Percentiles rank a stretch among this genome's conserved stretches.
These are phyloP conservation scores for Ophiostoma sp. DNA, from an alignment of 2,329 filamentous ascomycete species.

Conservation along the genomic window DNA sequence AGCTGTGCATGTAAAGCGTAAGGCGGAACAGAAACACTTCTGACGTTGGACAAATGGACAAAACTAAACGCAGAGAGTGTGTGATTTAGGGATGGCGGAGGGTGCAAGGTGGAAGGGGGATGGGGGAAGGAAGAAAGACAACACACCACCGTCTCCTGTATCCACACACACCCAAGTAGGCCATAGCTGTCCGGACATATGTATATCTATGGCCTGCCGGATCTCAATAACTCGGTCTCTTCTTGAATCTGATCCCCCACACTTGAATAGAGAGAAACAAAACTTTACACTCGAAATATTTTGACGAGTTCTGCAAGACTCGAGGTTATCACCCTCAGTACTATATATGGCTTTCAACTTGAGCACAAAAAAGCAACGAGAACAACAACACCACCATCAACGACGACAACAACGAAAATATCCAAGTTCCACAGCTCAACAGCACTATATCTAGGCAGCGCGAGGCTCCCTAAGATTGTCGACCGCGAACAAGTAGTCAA, in stretches of 20 bases:
- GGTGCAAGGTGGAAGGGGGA: not conserved
- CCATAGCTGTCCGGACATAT: slow-evolving; percentile 2
- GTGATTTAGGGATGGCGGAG: not conserved
- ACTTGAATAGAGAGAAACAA: not conserved
- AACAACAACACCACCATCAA: not conserved
- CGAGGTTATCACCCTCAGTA: not conserved
- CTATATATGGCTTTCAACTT: not conserved
- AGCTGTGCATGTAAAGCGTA: slow-evolving; percentile 6
- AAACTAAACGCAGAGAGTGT: not conserved
- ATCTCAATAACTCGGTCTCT: slow-evolving; percentile 10
- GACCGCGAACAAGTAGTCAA: not conserved
- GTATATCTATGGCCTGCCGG: slow-evolving; percentile 14
- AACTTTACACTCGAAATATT: not conserved
- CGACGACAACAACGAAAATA: not conserved
- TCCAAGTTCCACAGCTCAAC: not conserved
- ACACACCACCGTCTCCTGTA: slow-evolving; percentile 10
- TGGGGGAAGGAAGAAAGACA: not conserved
- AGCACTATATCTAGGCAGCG: not conserved
- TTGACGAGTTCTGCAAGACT: not conserved
- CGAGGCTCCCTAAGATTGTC: not conserved
- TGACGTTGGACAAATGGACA: slow-evolving; percentile 13
- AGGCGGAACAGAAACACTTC: not conserved
- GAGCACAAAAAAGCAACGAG: not conserved
- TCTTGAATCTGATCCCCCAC: not conserved
- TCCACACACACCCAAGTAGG: slow-evolving; percentile 14